Evolutionary conservation across 805 yeast species (phyloP).

Genomic region (Kodamaea sagamina): DNA sequence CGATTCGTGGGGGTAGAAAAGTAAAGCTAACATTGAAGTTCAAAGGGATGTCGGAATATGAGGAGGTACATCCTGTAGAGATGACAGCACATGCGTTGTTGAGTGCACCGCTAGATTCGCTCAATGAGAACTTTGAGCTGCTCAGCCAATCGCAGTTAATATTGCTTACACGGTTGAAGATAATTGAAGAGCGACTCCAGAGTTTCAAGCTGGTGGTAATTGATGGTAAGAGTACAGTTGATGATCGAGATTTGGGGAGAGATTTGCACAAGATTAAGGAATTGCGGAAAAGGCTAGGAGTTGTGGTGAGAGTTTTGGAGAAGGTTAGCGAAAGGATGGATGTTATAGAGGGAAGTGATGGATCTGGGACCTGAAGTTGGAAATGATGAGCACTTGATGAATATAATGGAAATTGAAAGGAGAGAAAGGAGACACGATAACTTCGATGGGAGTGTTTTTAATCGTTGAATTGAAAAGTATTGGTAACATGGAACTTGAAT

Average conservation of each 20-base stretch:
- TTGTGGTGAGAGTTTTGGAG: slow-evolving; percentile 30
- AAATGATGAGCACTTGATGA: too few species aligned
- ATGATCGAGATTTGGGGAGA: slow-evolving; percentile 23
- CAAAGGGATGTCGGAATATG: slow-evolving; percentile 1
- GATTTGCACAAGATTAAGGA: slow-evolving; percentile 25
- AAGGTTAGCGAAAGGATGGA: slow-evolving; percentile 37
- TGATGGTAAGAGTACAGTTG: slow-evolving; percentile 18
- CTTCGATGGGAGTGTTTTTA: too few species aligned
- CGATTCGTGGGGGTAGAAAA: slow-evolving; percentile 1
- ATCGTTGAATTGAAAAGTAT: too few species aligned
- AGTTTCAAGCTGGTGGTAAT: slow-evolving; percentile 24
- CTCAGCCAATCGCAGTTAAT: slow-evolving; percentile 60
- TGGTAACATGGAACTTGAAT: too few species aligned
- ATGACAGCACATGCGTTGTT: slow-evolving; percentile 57
- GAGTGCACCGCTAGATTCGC: slow-evolving; percentile 54
- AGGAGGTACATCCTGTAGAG: slow-evolving; percentile 60
- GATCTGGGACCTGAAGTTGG: too few species aligned
- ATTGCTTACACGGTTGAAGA: slow-evolving; percentile 48
- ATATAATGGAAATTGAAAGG: too few species aligned
- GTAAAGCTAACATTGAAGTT: not conserved
- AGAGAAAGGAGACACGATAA: too few species aligned
- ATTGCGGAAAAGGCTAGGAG: slow-evolving; percentile 35
- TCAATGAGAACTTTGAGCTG: slow-evolving; percentile 52
- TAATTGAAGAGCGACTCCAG: slow-evolving; percentile 39
- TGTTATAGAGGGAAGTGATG: not conserved